These are phyloP conservation scores for Ambrosiella beaveri DNA, from an alignment of 2,329 filamentous ascomycete genomes.

Conservation along the genomic window DNA sequence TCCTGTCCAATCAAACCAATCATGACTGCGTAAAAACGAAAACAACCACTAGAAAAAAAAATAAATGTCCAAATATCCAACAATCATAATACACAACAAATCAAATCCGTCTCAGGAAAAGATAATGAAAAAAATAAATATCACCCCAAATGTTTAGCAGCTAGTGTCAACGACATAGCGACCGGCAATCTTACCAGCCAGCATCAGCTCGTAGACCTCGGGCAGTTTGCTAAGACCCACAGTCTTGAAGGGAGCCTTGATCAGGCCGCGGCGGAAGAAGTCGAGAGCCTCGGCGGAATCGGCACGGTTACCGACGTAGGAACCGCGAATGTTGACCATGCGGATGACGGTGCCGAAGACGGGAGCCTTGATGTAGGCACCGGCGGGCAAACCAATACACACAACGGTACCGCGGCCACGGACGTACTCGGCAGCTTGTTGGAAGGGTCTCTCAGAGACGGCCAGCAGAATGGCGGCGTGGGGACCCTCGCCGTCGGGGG, in stretches of 20 bases:
- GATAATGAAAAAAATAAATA: background rate
- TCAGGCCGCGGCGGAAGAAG: conserved; percentile 68
- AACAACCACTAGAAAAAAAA: background rate
- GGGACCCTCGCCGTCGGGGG: conserved; percentile 64
- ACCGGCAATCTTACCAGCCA: conserved; percentile 53
- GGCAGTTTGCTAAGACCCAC: conserved; percentile 66
- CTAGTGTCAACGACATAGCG: conserved; percentile 64
- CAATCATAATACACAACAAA: background rate
- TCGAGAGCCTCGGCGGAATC: conserved; percentile 81
- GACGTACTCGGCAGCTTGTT: conserved; percentile 80
- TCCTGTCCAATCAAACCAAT: background rate
- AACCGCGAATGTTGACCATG: conserved; percentile 86
- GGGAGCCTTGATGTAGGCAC: conserved; percentile 62
- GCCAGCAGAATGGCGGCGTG: conserved; percentile 78
- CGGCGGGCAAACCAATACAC: conserved; percentile 73
- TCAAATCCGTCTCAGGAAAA: background rate
- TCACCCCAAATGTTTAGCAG: conserved; percentile 28
- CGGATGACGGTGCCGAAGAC: conserved; percentile 78
- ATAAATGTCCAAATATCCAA: background rate
- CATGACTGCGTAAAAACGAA: background rate
- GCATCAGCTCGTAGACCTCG: conserved; percentile 62
- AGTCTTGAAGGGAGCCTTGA: conserved; percentile 75
- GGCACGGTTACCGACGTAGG: conserved; percentile 82
- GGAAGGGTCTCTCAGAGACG: conserved; percentile 81
- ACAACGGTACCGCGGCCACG: conserved; percentile 68